Percentiles rank a stretch among this genome's conserved stretches.
phyloP scores from a whole-genome alignment of 2,329 filamentous ascomycete species.

The Gyromitra esculenta region DNA sequence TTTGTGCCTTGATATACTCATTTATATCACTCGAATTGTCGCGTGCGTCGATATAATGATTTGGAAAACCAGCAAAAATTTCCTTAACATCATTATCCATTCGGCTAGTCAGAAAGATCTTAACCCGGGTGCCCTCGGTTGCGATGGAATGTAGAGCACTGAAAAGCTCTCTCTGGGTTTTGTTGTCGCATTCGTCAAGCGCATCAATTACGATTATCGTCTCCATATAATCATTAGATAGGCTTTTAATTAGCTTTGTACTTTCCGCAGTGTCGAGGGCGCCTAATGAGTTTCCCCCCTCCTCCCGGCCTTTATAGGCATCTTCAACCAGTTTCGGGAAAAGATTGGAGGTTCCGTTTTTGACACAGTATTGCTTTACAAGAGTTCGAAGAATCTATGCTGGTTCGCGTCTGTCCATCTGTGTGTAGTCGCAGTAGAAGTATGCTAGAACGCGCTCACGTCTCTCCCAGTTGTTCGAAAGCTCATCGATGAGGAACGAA shows the following conservation, averaged over 20 bases:
- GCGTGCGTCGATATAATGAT: constrained; percentile 54
- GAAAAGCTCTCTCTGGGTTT: constrained; percentile 56
- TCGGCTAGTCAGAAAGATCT: constrained; percentile 60
- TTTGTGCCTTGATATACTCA: constrained; percentile 37
- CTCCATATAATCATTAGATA: constrained; percentile 51
- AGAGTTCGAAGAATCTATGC: constrained; percentile 24
- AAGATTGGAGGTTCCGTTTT: background rate
- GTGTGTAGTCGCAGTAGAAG: constrained; percentile 60
- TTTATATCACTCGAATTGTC: constrained; percentile 58
- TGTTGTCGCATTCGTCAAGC: constrained; percentile 59
- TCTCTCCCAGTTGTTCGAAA: constrained; percentile 36
- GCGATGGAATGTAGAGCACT: constrained; percentile 57
- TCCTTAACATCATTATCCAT: constrained; percentile 57
- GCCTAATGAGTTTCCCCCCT: background rate
- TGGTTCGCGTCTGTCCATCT: constrained; percentile 31
- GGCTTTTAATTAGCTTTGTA: constrained; percentile 55
- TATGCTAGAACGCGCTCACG: constrained; percentile 57
- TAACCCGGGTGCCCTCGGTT: constrained; percentile 58
- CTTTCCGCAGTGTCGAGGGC: background rate
- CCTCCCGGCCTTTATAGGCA: background rate
- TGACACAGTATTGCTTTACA: constrained; percentile 30
- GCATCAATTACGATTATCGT: constrained; percentile 60
- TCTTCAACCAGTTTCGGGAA: background rate
- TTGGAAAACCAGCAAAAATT: constrained; percentile 55
- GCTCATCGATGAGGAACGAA: constrained; percentile 21